Evolutionary conservation across 495 filamentous ascomycete species (phyloP), one percentile per base, ranked within the genome.

Genomic region (Aspergillus biplanus): DNA sequence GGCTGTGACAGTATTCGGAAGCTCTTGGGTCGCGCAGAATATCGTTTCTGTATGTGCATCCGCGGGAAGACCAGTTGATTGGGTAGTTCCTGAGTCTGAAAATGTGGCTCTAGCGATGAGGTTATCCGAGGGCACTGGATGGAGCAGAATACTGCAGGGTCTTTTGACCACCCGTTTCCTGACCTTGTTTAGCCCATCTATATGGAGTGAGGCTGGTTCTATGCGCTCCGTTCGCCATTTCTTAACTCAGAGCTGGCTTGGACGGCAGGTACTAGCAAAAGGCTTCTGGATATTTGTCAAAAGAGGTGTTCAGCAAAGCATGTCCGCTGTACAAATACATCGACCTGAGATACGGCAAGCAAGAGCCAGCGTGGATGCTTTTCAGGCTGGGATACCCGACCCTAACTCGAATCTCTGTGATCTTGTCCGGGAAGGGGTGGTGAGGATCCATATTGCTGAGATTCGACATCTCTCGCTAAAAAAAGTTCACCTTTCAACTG

Each of bases 371-470:
- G 42, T 49, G 21, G 35, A 57, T 21, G 34, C 55, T 31, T 39
- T 18, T 16, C 15, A n/a, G 33, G 44, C 31, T 33, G 35, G 55
- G 12, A 57, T 57, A 12, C 39, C 55, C 15, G 34, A 39, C 16
- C 39, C 55, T 9, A 35, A 57, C 18, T 35, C 60, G 0, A 21
- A 33, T 15, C 52, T 56, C 13, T 37, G 54, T 33, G 60, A 56
- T 15, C 48, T 32, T 27, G 46, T 63, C 9, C 33, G 34, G 12
- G 27, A 56, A 6, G 60, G 60, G 0, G 33, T 31, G 13, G 60
- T 63, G 8, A 77, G 86, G 63, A 78, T 85, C 52, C 35, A 63
- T 37, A 7, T 54, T 42, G 49, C 33, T n/a, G 52, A 63, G 6
- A 63, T 63, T 42, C 16, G 9, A 9, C 60, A 57, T 57, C 32